Base-by-base conservation (phyloP, 1,139 yeast species). In the Tardiomyces blankii region DNA sequence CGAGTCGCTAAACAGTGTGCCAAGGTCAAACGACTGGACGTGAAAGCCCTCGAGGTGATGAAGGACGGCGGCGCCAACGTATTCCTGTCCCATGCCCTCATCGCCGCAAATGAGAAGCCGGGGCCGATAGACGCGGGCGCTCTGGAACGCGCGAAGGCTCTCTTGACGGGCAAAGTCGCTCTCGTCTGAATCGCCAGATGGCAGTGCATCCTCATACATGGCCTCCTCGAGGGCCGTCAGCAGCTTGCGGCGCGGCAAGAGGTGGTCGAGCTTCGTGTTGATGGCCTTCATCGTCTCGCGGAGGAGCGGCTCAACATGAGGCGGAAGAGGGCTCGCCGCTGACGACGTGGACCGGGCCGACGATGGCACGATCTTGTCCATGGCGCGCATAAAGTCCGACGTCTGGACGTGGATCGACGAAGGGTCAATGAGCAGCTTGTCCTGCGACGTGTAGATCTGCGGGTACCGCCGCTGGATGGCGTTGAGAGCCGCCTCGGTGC, bases 401-500 rank as follows among this genome's bases (percentile, higher is more conserved):
- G 95, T 85, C n/a, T 76, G 74, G 0, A 89, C 95, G 47, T 71
- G 75, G 33, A 93, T 85, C 39, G 77, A 70, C 1, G 75, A 64
- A 1, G 95, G 87, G 55, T 87, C 78, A 27, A 93, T 82, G 43
- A 72, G 64, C 43, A 91, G 72, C 60, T 88, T 91, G 46, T 83
- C 85, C 49, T 75, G 73, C 7, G 91, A 76, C 53, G 75, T 70
- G 64, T 91, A 93, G 44, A 93, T 91, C 62, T 93, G 98, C 0
- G 99, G 99, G 58, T 83, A 91, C 45, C 81, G 77, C 54, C 98
- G 70, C 64, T 91, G 97, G 42, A 91, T 91, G 56, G 95, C 83
- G 58, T 81, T 82, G 50, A 93, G 71, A 0, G 98, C 97, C 13
- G 96, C 93, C 62, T 91, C 99, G 0, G 97, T 89, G 60, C 97